phyloP scores from a whole-genome alignment of 345 rosid genomes.

The Durio zibethinus region DNA sequence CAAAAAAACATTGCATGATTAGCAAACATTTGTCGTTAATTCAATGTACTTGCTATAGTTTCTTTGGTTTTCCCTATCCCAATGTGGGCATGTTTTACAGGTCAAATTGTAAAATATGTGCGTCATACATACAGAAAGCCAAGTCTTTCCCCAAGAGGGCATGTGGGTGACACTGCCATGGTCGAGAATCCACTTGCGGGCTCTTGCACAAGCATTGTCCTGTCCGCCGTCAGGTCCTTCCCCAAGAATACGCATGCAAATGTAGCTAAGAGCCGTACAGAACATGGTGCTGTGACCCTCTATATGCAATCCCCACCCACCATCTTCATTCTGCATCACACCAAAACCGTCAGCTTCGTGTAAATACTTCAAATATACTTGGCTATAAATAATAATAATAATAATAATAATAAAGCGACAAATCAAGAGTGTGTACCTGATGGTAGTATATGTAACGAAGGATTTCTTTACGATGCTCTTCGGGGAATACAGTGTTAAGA shows the following conservation, averaged over 20 bases:
- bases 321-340: conserved; percentile 42
- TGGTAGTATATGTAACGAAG: conserved; percentile 47
- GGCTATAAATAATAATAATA: neutral
- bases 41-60: neutral
- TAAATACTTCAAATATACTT: neutral
- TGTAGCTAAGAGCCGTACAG: conserved; percentile 42
- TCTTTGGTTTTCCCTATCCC: neutral
- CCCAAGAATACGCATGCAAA: conserved; percentile 49
- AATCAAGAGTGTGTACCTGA: conserved; percentile 27
- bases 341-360: neutral
- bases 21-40: neutral
- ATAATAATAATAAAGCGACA: no score
- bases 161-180: conserved; percentile 41
- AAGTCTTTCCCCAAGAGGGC: conserved; percentile 58
- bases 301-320: conserved; percentile 59
- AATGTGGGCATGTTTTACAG: neutral
- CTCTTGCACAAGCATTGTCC: conserved; percentile 41
- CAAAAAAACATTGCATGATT: neutral
- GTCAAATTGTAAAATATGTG: neutral
- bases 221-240: conserved; percentile 45
- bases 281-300: conserved; percentile 59
- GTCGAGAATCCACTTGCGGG: conserved; percentile 46
- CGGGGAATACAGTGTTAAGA: conserved; percentile 32
- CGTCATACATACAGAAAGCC: conserved; percentile 40
- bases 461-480: conserved; percentile 41